Evolutionary conservation across 305 asterid species (phyloP).

Genomic region (Plantago coronopus): DNA sequence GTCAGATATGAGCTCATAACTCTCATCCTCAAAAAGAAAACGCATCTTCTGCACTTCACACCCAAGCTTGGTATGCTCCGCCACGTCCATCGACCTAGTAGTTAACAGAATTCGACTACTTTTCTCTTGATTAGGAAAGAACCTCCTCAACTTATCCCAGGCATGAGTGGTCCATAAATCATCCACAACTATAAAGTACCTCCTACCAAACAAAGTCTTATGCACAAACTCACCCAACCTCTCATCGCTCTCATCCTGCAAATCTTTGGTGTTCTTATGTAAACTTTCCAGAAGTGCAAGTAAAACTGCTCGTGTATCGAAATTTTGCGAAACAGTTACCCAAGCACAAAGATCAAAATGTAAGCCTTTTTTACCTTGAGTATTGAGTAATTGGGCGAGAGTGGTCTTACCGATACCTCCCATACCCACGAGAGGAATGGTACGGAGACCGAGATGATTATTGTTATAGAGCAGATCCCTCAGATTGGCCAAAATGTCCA

Average conservation of each 20-base stretch:
- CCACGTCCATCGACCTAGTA: constrained; percentile 9
- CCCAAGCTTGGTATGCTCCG: not conserved
- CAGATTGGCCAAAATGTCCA: not conserved
- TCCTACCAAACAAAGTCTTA: constrained; percentile 10
- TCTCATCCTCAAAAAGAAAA: not conserved
- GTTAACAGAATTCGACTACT: constrained; percentile 21
- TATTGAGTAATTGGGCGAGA: not conserved
- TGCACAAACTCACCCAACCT: constrained; percentile 1
- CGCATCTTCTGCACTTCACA: not conserved
- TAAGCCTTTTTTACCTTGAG: too few species aligned
- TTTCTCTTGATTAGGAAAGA: constrained; percentile 11
- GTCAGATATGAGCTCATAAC: constrained; percentile 11
- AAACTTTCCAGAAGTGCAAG: not conserved
- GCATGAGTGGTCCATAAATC: constrained; percentile 18
- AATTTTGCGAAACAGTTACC: constrained; percentile 7
- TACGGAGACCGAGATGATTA: not conserved
- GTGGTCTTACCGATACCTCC: constrained; percentile 14
- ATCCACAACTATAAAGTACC: constrained; percentile 21
- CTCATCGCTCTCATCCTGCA: constrained; percentile 3
- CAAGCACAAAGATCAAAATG: constrained; percentile 7
- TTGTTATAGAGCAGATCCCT: not conserved
- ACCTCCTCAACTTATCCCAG: constrained; percentile 10
- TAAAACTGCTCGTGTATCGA: not conserved
- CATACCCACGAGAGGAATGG: constrained; percentile 1
- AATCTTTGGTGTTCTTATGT: not conserved